phyloP scores from a whole-genome alignment of 352 stramenopile genomes.

The Pythium apleroticum region DNA sequence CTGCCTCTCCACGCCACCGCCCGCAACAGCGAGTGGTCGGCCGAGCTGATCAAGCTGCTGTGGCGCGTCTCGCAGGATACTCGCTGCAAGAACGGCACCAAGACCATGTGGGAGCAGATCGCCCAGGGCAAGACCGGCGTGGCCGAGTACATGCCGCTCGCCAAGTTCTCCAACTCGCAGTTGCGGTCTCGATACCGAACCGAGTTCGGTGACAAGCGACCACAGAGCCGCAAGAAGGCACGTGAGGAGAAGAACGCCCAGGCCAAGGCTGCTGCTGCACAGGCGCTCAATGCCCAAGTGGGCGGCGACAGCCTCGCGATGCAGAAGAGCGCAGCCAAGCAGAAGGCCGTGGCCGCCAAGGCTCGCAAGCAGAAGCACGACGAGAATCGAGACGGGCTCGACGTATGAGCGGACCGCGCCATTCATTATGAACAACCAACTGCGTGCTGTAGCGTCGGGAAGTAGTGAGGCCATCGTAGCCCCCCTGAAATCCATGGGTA shows the following conservation, averaged over 20 bases:
- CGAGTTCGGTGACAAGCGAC: constrained; percentile 74
- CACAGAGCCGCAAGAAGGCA: constrained; percentile 41
- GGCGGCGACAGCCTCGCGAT: not conserved
- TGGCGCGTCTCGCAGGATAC: constrained; percentile 70
- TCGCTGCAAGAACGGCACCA: constrained; percentile 68
- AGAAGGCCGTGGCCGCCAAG: constrained; percentile 16
- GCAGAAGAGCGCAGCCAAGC: constrained; percentile 23
- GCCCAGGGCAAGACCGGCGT: constrained; percentile 68
- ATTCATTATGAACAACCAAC: constrained; percentile 10
- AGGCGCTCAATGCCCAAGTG: not conserved
- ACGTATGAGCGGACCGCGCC: not conserved
- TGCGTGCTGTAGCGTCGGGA: constrained; percentile 6
- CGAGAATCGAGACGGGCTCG: constrained; percentile 10
- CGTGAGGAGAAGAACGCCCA: constrained; percentile 25
- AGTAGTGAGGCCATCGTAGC: not conserved
- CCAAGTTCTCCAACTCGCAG: constrained; percentile 77
- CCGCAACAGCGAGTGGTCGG: constrained; percentile 62
- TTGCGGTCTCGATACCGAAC: constrained; percentile 76
- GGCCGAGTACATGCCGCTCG: constrained; percentile 63
- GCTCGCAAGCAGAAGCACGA: constrained; percentile 16
- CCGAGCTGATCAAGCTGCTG: constrained; percentile 69
- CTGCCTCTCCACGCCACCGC: constrained; percentile 41
- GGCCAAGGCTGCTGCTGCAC: constrained; percentile 19
- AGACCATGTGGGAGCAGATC: constrained; percentile 81
- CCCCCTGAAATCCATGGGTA: constrained; percentile 13